Conservation (phyloP, 2,329 filamentous ascomycete genomes). For the Cryphonectria parasitica region DNA sequence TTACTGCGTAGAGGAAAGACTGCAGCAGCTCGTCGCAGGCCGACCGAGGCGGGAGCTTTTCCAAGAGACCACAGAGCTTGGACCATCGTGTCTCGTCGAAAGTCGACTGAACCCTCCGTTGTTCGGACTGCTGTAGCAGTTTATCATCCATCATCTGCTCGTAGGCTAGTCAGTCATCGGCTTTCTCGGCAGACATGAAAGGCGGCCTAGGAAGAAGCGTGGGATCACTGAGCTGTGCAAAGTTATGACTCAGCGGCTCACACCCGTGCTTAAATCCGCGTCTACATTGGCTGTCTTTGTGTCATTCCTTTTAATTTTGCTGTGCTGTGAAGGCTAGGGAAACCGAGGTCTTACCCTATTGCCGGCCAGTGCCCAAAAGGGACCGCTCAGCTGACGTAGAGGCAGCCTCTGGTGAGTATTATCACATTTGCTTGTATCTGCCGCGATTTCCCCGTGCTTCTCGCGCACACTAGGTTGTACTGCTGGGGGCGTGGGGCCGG, state of each 20-base stretch:
- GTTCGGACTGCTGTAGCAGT: background rate
- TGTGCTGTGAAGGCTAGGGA: background rate
- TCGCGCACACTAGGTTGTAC: background rate
- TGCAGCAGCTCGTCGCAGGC: background rate
- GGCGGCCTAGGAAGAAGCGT: no score
- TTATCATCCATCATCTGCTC: background rate
- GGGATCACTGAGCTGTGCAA: no score
- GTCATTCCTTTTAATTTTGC: no score
- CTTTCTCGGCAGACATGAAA: no score
- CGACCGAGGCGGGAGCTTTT: background rate
- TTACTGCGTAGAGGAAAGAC: background rate
- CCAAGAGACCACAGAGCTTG: background rate
- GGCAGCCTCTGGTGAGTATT: background rate
- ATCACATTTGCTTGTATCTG: background rate
- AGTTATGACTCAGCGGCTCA: no score
- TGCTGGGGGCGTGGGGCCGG: no score
- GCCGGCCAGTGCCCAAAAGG: background rate
- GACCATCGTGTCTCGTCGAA: constrained; percentile 1
- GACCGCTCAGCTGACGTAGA: background rate
- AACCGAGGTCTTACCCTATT: background rate
- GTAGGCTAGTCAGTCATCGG: background rate
- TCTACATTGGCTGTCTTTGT: no score
- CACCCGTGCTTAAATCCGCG: no score
- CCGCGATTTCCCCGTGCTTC: background rate
- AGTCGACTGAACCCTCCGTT: background rate